phyloP scores from a whole-genome alignment of 2,329 filamentous ascomycete genomes.

The Cladosporium austrohemisphaericum region DNA sequence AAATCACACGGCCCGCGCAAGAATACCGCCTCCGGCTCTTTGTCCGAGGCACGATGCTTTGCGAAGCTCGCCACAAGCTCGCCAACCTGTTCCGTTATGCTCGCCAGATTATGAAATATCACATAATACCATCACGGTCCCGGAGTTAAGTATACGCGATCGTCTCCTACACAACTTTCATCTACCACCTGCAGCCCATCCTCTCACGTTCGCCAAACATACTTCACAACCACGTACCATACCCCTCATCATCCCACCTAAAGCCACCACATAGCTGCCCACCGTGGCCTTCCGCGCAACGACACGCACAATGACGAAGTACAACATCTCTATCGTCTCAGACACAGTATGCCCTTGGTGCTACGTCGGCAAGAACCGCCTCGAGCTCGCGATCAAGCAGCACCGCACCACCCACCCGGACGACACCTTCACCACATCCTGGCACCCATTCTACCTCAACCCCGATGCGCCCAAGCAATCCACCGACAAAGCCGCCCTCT shows the following conservation, averaged over 20 bases:
- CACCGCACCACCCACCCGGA: constrained; percentile 53
- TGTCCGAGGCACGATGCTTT: constrained; percentile 10
- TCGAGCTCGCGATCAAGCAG: constrained; percentile 67
- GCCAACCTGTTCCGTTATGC: not conserved
- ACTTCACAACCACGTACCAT: too few species aligned
- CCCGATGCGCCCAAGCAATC: constrained; percentile 53
- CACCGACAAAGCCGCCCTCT: constrained; percentile 55
- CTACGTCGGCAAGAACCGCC: constrained; percentile 74
- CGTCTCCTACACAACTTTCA: not conserved
- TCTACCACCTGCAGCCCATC: not conserved
- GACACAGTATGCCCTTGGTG: constrained; percentile 76
- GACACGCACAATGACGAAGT: constrained; percentile 60
- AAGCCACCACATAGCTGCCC: constrained; percentile 1
- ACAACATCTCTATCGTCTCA: constrained; percentile 73
- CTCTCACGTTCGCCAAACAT: not conserved
- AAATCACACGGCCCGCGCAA: not conserved
- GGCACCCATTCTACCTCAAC: constrained; percentile 79
- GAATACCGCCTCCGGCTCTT: constrained; percentile 7
- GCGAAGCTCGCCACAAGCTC: constrained; percentile 1
- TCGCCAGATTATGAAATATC: constrained; percentile 10
- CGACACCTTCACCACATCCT: constrained; percentile 70
- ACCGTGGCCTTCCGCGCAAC: constrained; percentile 26
- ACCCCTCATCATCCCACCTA: not conserved
- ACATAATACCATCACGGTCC: not conserved
- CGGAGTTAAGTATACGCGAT: constrained; percentile 9